These are phyloP conservation scores for Penicillium antarcticum DNA, from an alignment of 495 filamentous ascomycete genomes.

Conservation along the genomic window DNA sequence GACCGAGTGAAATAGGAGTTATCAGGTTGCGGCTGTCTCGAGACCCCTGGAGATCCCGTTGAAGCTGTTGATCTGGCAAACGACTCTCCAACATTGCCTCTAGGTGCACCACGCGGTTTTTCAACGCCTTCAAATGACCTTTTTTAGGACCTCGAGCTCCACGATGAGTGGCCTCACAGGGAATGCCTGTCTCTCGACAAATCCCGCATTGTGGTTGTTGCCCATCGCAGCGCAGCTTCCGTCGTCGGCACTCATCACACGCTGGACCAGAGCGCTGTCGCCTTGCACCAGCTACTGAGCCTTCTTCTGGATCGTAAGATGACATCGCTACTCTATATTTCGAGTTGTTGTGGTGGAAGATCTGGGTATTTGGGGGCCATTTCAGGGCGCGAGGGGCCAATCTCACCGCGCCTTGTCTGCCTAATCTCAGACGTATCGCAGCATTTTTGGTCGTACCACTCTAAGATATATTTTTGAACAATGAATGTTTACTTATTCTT, in stretches of 20 bases:
- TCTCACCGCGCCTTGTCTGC: no score
- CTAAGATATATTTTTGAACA: no score
- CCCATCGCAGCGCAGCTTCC: conserved; percentile 49
- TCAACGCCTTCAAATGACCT: conserved; percentile 48
- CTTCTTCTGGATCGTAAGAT: no score
- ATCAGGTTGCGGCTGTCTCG: neutral
- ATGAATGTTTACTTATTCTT: no score
- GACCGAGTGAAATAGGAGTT: neutral
- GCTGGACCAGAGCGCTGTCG: conserved; percentile 10
- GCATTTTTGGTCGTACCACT: no score
- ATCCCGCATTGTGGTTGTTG: conserved; percentile 48
- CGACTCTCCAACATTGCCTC: conserved; percentile 3
- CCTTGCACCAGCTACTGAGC: neutral
- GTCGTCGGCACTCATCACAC: conserved; percentile 43
- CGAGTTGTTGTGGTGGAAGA: no score
- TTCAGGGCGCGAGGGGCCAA: no score
- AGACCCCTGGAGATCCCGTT: neutral
- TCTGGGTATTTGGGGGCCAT: no score
- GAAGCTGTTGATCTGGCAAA: neutral
- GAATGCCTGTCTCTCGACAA: conserved; percentile 45
- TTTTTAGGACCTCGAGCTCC: conserved; percentile 50
- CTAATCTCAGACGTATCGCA: no score
- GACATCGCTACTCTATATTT: no score
- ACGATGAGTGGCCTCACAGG: conserved; percentile 45
- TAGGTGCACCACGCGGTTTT: conserved; percentile 2